Conservation (phyloP, 306 rosid genomes). For the Cucumis melo region DNA sequence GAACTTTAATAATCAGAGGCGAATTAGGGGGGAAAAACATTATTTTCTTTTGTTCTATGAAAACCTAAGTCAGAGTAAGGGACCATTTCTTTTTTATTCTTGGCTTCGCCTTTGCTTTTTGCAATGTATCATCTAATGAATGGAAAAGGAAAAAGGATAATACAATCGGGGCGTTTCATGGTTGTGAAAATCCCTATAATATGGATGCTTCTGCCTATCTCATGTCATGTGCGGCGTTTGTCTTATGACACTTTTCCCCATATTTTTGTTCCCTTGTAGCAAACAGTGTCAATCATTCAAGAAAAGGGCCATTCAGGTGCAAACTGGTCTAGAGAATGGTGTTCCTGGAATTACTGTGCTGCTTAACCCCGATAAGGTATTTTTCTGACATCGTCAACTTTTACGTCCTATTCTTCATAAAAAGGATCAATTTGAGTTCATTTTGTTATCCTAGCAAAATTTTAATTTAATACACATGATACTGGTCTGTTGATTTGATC, state of each 20-base stretch:
- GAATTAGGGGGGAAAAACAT: neutral
- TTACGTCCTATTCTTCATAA: neutral
- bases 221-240: neutral
- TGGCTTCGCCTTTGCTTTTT: neutral
- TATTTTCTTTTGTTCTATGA: neutral
- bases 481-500: neutral
- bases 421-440: no score
- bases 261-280: constrained; percentile 17
- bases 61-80: neutral
- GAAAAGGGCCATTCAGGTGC: constrained; percentile 49
- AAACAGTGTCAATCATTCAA: constrained; percentile 58
- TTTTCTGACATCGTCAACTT: neutral
- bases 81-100: neutral
- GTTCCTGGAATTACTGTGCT: constrained; percentile 34
- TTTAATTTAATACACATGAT: neutral
- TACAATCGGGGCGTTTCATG: neutral
- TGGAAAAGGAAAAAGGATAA: neutral
- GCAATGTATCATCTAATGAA: neutral
- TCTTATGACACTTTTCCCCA: neutral
- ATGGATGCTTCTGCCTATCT: neutral
- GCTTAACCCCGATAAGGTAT: constrained; percentile 70
- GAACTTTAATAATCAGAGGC: neutral
- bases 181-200: neutral
- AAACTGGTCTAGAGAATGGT: constrained; percentile 38
- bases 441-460: neutral